These are phyloP conservation scores for Sporothrix pallida DNA, from an alignment of 2,329 filamentous ascomycete genomes.

Conservation along the genomic window DNA sequence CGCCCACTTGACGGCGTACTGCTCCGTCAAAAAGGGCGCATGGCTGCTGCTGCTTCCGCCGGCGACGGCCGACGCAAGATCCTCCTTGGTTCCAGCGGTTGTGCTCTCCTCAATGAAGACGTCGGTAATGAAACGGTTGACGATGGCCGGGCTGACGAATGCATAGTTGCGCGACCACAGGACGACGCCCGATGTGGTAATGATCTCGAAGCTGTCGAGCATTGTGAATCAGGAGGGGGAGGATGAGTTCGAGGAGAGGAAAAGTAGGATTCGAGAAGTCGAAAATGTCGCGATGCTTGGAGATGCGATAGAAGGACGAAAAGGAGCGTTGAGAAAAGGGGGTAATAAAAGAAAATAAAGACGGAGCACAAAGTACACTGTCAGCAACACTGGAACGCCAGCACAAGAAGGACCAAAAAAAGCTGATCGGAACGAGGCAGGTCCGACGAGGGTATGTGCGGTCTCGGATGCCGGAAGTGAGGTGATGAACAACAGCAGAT, in stretches of 20 bases:
- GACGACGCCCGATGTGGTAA: conserved; percentile 95
- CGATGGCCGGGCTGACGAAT: conserved; percentile 76
- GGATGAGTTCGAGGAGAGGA: background rate
- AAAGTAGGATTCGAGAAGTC: too few species aligned
- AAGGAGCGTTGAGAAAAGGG: background rate
- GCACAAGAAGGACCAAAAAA: background rate
- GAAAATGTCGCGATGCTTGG: too few species aligned
- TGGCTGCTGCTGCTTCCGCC: conserved; percentile 50
- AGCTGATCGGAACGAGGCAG: background rate
- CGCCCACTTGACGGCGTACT: conserved; percentile 94
- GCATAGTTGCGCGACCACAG: conserved; percentile 92
- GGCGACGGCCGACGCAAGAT: conserved; percentile 61
- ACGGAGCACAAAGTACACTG: background rate
- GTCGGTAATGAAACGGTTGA: conserved; percentile 95
- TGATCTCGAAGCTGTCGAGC: conserved; percentile 95
- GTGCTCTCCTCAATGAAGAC: conserved; percentile 96
- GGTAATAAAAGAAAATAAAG: background rate
- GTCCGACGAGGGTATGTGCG: conserved; percentile 6
- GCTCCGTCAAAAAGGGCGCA: conserved; percentile 83
- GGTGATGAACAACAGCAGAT: conserved; percentile 24
- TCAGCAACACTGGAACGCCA: background rate
- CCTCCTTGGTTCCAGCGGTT: conserved; percentile 65
- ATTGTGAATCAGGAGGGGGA: conserved; percentile 55
- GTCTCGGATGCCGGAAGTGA: conserved; percentile 28
- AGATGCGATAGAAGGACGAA: too few species aligned